These are phyloP conservation scores for Lachnellula arida DNA, from an alignment of 2,329 filamentous ascomycete genomes.

Conservation along the genomic window DNA sequence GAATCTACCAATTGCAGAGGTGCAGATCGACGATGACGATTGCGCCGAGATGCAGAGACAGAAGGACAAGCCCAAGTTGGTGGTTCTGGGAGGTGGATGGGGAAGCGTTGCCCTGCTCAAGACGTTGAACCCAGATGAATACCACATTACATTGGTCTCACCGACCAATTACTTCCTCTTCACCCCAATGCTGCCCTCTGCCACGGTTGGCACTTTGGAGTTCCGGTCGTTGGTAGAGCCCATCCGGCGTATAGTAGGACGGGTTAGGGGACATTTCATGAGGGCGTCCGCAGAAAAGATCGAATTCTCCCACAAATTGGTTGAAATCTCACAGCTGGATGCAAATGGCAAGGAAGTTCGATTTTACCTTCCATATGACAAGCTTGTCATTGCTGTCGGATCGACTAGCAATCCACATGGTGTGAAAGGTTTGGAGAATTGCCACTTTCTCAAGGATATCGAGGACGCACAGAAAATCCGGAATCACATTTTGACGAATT, in stretches of 20 bases:
- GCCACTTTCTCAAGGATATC: constrained; percentile 93
- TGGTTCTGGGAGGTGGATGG: constrained; percentile 93
- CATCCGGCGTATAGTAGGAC: constrained; percentile 74
- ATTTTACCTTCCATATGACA: constrained; percentile 97
- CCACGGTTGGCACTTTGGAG: constrained; percentile 92
- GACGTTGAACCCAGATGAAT: constrained; percentile 82
- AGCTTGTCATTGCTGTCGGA: constrained; percentile 87
- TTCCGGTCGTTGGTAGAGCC: constrained; percentile 89
- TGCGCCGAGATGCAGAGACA: constrained; percentile 61
- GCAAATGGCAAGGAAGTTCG: constrained; percentile 64
- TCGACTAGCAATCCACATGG: constrained; percentile 93
- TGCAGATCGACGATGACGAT: constrained; percentile 86
- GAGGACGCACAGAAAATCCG: constrained; percentile 86
- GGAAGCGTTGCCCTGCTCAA: constrained; percentile 90
- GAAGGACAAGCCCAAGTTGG: constrained; percentile 87
- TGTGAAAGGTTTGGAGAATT: constrained; percentile 89
- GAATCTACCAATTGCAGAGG: constrained; percentile 86
- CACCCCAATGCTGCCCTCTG: constrained; percentile 95
- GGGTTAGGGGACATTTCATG: constrained; percentile 82
- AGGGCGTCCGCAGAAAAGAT: constrained; percentile 83
- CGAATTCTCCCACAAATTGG: constrained; percentile 84
- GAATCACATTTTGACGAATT: constrained; percentile 81
- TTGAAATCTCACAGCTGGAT: constrained; percentile 77
- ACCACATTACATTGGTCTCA: constrained; percentile 92
- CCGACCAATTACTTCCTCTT: constrained; percentile 97